Percentiles rank a stretch among this genome's conserved stretches.
Evolutionary conservation across 1,284 basidiomycete species (phyloP).

Genomic region (Trichosporon asahii): DNA sequence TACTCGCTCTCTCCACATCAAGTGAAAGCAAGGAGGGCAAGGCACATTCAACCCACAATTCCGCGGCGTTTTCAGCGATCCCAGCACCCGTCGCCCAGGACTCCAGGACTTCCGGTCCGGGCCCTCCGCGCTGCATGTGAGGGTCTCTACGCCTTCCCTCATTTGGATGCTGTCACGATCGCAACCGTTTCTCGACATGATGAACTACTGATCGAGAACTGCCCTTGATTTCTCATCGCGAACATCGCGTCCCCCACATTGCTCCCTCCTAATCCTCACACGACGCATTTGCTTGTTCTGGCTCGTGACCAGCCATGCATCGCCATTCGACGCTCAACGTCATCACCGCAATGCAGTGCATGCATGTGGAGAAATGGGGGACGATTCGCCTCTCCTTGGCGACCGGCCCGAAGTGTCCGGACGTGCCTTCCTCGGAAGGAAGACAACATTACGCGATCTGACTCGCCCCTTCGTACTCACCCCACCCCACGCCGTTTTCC

Average conservation of each 20-base stretch:
- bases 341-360: not conserved
- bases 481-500: no score
- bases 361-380: not conserved
- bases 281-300: not conserved
- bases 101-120: no score
- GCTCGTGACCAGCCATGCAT: not conserved
- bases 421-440: not conserved
- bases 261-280: not conserved
- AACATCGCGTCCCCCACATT: not conserved
- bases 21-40: not conserved
- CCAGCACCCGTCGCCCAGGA: no score
- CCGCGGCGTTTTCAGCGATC: not conserved
- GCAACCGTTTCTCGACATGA: not conserved
- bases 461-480: not conserved
- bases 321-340: not conserved
- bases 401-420: not conserved
- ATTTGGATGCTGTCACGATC: not conserved
- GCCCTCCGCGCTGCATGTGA: not conserved
- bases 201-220: not conserved
- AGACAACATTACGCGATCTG: not conserved
- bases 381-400: not conserved
- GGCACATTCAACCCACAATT: not conserved
- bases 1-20: not conserved
- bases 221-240: not conserved
- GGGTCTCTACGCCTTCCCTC: not conserved